Evolutionary conservation across 495 filamentous ascomycete species (phyloP), one percentile per base, ranked within the genome.

Genomic region (Penicillium salamii): DNA sequence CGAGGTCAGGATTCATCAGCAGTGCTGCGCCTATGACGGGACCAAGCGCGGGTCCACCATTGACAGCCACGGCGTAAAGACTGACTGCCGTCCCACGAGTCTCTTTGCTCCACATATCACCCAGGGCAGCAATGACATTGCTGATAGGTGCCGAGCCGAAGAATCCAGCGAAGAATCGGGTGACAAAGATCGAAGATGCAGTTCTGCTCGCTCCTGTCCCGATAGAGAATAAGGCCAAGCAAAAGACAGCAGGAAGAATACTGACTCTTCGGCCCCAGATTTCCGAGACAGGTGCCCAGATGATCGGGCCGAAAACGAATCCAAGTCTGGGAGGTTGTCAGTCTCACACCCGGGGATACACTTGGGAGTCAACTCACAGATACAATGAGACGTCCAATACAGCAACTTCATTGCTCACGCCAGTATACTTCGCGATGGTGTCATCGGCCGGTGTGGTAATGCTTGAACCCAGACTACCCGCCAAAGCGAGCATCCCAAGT

Each of bases 401-500:
- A 14, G 50, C 42, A 7, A 66, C 62, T 49, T 77, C 70, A 21
- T 37, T 44, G 42, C 69, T 70, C 7, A 73, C 55, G 11, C 63
- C 59, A 15, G 65, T 43, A 46, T 75, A 67, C 26, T 56, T 24
- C 4, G 69, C 58, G 20, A 80, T 74, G 7, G 54, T 57, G 7
- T 55, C 23, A 23, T 72, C 67, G n/a, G 72, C 77, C 2, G 78
- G 71, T 0, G 75, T 66, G 19, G 71, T 77, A 24, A 81, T 77
- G 43, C 68, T 75, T 17, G 70, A 75, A 12, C 71, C 77, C 29
- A 78, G 58, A 57, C 70, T 75, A 12, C 70, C 75, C 3, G 63
- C 62, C n/a, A 80, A 54, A 14, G 78, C 74, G 12, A 79, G 62
- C 69, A 79, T 70, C 4, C 70, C 67, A 49, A 81, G 49, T 36